Evolutionary conservation across 805 yeast genomes (phyloP).

Genomic region (Nakazawaea populi): DNA sequence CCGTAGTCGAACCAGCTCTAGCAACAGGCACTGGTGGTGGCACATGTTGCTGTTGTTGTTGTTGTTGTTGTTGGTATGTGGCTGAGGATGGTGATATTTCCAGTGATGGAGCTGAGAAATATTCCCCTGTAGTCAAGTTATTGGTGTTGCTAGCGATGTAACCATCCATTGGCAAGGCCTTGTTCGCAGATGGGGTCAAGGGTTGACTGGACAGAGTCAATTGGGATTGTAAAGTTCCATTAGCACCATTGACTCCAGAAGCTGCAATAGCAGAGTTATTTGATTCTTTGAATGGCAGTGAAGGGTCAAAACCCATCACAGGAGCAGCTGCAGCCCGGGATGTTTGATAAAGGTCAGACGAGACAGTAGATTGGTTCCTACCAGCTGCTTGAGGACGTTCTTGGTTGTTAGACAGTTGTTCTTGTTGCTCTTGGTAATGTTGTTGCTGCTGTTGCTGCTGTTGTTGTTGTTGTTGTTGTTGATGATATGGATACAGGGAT

Average conservation of each 20-base stretch:
- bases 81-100: background rate
- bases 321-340: background rate
- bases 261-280: background rate
- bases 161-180: conserved; percentile 11
- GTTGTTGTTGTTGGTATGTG: background rate
- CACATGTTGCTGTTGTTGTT: background rate
- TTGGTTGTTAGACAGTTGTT: background rate
- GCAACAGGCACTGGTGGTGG: conserved; percentile 10
- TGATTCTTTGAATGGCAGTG: background rate
- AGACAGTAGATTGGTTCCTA: background rate
- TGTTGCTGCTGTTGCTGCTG: background rate
- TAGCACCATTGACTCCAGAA: background rate
- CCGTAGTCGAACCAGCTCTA: background rate
- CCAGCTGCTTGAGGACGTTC: background rate
- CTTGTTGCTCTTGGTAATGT: background rate
- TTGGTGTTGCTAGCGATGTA: background rate
- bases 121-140: conserved; percentile 12
- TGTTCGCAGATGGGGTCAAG: conserved; percentile 13
- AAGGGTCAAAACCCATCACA: background rate
- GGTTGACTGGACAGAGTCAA: conserved; percentile 16
- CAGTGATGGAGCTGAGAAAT: conserved; percentile 2
- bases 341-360: conserved; percentile 4
- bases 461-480: background rate
- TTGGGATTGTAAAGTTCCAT: background rate
- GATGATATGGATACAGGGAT: background rate